phyloP scores from a whole-genome alignment of 2,329 filamentous ascomycete species.

The Xylaria sp. region DNA sequence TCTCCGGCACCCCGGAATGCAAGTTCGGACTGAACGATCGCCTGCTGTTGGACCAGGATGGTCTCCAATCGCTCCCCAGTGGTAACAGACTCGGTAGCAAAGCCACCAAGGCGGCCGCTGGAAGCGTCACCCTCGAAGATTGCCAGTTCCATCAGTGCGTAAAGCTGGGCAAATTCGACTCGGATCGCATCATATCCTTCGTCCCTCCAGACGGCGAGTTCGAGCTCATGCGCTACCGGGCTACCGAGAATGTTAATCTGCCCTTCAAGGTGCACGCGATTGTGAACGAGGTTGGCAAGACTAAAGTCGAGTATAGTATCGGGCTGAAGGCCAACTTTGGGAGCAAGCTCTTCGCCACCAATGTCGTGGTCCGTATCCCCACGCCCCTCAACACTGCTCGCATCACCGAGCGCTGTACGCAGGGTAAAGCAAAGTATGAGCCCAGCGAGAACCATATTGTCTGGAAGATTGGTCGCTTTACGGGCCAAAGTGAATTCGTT shows the following conservation, averaged over 20 bases:
- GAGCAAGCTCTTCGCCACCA: constrained; percentile 95
- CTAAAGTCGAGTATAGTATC: constrained; percentile 98
- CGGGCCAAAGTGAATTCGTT: constrained; percentile 96
- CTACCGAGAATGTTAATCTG: constrained; percentile 97
- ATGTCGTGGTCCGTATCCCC: constrained; percentile 92
- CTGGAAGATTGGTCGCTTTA: constrained; percentile 99
- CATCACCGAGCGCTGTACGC: constrained; percentile 90
- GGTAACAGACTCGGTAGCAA: constrained; percentile 85
- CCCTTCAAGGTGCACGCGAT: constrained; percentile 99
- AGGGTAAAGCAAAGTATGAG: constrained; percentile 98
- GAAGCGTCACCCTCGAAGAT: constrained; percentile 94
- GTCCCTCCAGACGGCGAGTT: constrained; percentile 97
- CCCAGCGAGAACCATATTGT: constrained; percentile 98
- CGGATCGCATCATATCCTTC: constrained; percentile 95
- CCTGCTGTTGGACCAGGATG: constrained; percentile 84
- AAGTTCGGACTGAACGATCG: constrained; percentile 99
- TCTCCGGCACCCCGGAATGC: constrained; percentile 96
- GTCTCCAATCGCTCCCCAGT: constrained; percentile 72
- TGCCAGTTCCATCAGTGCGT: constrained; percentile 99
- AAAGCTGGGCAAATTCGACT: constrained; percentile 95
- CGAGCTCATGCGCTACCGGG: constrained; percentile 97
- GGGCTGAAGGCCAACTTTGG: constrained; percentile 98
- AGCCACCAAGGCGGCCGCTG: constrained; percentile 93
- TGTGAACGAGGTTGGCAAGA: constrained; percentile 95
- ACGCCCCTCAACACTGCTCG: constrained; percentile 96